These are phyloP conservation scores for Vigna reflexopilosa DNA, from an alignment of 306 rosid genomes.

Conservation along the genomic window DNA sequence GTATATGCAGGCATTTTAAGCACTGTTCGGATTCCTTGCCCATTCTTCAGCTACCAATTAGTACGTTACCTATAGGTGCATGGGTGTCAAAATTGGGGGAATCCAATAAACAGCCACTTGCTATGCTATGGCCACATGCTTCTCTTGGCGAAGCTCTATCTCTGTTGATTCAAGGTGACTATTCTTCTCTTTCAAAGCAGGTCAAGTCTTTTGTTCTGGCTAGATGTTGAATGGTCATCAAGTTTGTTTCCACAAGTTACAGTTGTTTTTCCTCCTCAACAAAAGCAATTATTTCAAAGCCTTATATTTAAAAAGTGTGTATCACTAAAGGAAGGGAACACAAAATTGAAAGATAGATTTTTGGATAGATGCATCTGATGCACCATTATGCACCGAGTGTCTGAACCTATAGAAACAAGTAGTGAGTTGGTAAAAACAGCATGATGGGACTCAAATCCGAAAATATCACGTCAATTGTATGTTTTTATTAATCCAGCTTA, in stretches of 20 bases:
- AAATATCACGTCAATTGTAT: constrained; percentile 13
- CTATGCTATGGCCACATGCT: constrained; percentile 61
- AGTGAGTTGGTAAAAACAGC: constrained; percentile 20
- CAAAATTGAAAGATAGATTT: constrained; percentile 5
- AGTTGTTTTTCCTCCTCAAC: neutral
- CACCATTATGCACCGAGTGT: constrained; percentile 6
- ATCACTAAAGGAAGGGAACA: constrained; percentile 2
- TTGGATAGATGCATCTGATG: constrained; percentile 17
- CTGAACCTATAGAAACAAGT: constrained; percentile 24
- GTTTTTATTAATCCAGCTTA: neutral
- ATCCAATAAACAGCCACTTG: constrained; percentile 49
- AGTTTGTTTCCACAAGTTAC: constrained; percentile 1
- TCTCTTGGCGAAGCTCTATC: constrained; percentile 60
- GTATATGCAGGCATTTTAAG: constrained; percentile 73
- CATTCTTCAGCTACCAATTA: constrained; percentile 65
- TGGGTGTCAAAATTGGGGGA: constrained; percentile 67
- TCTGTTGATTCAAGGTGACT: constrained; percentile 64
- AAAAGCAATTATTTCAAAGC: constrained; percentile 1
- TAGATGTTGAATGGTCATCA: constrained; percentile 4
- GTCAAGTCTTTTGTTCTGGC: neutral
- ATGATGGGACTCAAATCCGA: constrained; percentile 18
- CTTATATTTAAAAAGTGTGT: constrained; percentile 3
- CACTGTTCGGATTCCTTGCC: constrained; percentile 63
- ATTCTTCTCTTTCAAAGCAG: constrained; percentile 33
- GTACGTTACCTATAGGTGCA: constrained; percentile 65